Base-by-base conservation (phyloP, 2,329 filamentous ascomycete genomes). In the Setomelanomma holmii region DNA sequence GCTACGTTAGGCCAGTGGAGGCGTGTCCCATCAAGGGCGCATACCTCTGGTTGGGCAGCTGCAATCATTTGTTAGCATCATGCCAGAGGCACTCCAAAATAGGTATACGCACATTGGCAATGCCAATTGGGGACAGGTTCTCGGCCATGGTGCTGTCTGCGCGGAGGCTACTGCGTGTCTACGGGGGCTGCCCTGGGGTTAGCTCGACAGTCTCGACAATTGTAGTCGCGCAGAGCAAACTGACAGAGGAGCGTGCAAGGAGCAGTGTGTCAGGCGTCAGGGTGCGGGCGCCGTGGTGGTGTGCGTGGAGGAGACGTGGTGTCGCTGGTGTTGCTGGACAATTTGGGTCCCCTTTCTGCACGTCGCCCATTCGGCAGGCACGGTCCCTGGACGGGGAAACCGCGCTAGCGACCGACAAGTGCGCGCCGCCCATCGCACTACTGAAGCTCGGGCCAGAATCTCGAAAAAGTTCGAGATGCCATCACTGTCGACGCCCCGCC, bases 31-130 rank as follows among this genome's bases (percentile, higher is more conserved):
- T 55, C 14, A 20, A 40, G 49, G 51, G 59, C 54, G 68, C 75
- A 72, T 80, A 86, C 83, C 85, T 83, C 80, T 89, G 86, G 78
- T 89, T 89, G 68, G 86, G 86, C 68, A 89, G 80, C 85, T 88
- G 69, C 56, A 56, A 40, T 61, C 17, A 49, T 43, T 47, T 43
- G 63, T 81, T 58, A 80, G 76, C 65, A 65, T 7, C 8, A 34
- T 27, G 30, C 5, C 36, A 4, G 23, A 5, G 47, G 4, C 34
- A 11, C 16, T 46, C 50, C 44, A 53, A 50, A 19, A 30, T 16
- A 52, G 17, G 46, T 41, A 45, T 49, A 84, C 84, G 76, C 78
- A 88, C 85, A 76, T 89, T 88, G 82, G 86, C 86, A 85, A 89
- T 89, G 80, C 86, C 86, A 84, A 89, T 89, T 67, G 85, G 86